These are phyloP conservation scores for Cynanchum wilfordii DNA, from an alignment of 257 asterid species.

Conservation along the genomic window DNA sequence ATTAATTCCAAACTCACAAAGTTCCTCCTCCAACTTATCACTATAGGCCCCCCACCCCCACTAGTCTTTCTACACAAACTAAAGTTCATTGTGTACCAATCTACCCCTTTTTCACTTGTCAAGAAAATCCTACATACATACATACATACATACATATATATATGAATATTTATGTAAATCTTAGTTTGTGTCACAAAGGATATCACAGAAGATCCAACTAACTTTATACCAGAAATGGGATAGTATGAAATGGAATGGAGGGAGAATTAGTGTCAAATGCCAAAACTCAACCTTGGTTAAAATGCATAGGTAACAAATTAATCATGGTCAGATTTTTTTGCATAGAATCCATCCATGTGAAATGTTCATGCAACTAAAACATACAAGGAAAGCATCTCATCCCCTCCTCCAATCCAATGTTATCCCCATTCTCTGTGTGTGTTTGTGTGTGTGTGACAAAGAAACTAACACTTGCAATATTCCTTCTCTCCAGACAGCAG, in stretches of 20 bases:
- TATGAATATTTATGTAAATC: too few species aligned
- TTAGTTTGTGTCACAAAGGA: too few species aligned
- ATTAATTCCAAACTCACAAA: not conserved
- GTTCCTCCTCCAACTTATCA: not conserved
- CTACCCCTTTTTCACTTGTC: not conserved
- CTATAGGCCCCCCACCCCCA: not conserved
- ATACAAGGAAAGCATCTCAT: conserved; percentile 3
- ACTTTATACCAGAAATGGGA: too few species aligned
- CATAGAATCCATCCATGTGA: not conserved
- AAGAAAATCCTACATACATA: not conserved
- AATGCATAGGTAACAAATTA: too few species aligned
- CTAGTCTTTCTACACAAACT: not conserved
- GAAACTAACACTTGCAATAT: not conserved
- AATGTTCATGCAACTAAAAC: not conserved
- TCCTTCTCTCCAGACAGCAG: not conserved
- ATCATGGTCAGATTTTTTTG: not conserved
- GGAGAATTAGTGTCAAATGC: too few species aligned
- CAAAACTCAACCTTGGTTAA: too few species aligned
- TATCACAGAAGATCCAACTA: too few species aligned
- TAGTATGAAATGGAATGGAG: too few species aligned
- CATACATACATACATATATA: too few species aligned
- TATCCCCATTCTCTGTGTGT: not conserved
- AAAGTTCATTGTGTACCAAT: not conserved
- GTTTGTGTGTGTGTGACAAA: not conserved
- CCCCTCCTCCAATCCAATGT: not conserved